phyloP scores from a whole-genome alignment of 306 rosid species.

The Prunus davidiana region DNA sequence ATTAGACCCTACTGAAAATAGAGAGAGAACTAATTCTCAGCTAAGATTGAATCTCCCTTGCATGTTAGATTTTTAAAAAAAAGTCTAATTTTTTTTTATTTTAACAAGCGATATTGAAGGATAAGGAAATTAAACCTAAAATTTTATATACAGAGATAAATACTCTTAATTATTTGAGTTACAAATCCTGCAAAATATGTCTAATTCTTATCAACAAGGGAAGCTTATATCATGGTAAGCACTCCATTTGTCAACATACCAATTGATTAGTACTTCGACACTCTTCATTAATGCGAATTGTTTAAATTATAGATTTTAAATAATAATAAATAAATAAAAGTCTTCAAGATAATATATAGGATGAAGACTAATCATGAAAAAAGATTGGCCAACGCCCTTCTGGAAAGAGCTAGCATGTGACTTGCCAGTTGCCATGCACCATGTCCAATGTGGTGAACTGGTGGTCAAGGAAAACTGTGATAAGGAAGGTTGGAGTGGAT shows the following conservation, averaged over 20 bases:
- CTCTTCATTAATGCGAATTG: background rate
- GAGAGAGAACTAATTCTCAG: too few species aligned
- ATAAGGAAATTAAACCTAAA: rapidly evolving
- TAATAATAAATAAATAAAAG: background rate
- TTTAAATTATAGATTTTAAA: too few species aligned
- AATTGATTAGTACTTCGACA: background rate
- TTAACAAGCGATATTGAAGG: too few species aligned
- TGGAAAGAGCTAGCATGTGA: background rate
- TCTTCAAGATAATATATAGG: background rate
- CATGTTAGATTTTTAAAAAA: too few species aligned
- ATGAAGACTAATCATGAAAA: background rate
- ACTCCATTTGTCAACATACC: background rate
- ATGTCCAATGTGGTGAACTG: background rate
- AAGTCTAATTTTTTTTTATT: too few species aligned
- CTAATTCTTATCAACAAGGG: too few species aligned
- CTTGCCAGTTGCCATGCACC: conserved; percentile 3
- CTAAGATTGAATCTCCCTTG: too few species aligned
- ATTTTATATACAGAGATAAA: too few species aligned
- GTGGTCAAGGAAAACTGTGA: background rate
- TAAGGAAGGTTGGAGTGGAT: background rate
- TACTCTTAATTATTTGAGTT: too few species aligned
- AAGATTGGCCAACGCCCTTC: background rate
- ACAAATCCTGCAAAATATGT: rapidly evolving
- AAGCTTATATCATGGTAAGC: background rate
- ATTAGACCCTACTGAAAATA: rapidly evolving